Conservation (phyloP, 2,329 filamentous ascomycete genomes). For the Penicillium sp. region DNA sequence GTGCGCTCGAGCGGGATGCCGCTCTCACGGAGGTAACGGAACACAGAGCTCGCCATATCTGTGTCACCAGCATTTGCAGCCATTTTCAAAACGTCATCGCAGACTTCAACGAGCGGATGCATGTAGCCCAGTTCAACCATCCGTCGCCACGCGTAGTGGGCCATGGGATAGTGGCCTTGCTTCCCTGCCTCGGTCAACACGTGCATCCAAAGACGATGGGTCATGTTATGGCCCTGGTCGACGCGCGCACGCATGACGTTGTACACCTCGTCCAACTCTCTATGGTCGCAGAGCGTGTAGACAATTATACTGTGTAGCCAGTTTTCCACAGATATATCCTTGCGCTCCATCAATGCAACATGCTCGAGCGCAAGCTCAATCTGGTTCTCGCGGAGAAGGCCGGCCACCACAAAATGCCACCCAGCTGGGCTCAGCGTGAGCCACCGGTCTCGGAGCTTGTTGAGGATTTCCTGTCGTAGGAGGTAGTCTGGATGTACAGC, state of each 20-base stretch:
- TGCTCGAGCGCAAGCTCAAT: constrained; percentile 69
- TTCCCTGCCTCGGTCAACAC: constrained; percentile 67
- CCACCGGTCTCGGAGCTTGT: constrained; percentile 60
- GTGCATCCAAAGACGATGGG: constrained; percentile 56
- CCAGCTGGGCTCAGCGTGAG: constrained; percentile 54
- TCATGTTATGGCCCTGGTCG: constrained; percentile 41
- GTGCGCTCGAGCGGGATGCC: constrained; percentile 49
- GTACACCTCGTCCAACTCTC: constrained; percentile 70
- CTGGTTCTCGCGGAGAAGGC: constrained; percentile 69
- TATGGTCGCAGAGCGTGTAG: constrained; percentile 60
- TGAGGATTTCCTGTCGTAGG: constrained; percentile 60
- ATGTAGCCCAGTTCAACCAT: constrained; percentile 53
- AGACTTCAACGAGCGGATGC: constrained; percentile 55
- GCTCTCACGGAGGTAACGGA: constrained; percentile 55
- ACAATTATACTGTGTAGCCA: constrained; percentile 77
- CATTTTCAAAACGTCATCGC: constrained; percentile 61
- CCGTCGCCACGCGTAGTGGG: constrained; percentile 61
- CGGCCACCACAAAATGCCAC: constrained; percentile 60
- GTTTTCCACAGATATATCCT: constrained; percentile 47
- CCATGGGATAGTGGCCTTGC: constrained; percentile 54
- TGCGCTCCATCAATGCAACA: constrained; percentile 57
- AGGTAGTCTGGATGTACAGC: constrained; percentile 79
- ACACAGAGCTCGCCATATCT: constrained; percentile 60
- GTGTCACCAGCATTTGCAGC: constrained; percentile 62
- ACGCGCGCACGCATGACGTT: constrained; percentile 55